A percentile compares a stretch with the other conserved stretches of the same genome.
These are phyloP conservation scores for Durusdinium trenchii DNA, from an alignment of 73 alveolate genomes.

Conservation along the genomic window DNA sequence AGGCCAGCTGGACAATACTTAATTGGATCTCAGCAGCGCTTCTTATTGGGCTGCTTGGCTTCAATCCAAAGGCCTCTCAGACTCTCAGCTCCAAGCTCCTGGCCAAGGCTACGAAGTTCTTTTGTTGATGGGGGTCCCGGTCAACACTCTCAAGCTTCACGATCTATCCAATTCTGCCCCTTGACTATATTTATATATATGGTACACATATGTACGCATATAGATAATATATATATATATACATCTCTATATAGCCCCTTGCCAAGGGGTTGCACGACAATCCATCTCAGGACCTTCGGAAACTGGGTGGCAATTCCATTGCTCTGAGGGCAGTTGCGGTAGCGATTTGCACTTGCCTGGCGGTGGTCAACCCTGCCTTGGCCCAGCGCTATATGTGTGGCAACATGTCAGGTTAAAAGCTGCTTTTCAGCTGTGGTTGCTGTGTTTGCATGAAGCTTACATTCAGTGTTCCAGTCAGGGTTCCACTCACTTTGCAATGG, in stretches of 20 bases:
- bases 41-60: not conserved
- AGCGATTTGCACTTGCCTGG: not conserved
- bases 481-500: not conserved
- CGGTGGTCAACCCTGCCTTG: not conserved
- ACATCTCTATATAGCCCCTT: not conserved
- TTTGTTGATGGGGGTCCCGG: not conserved
- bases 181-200: not conserved
- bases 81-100: not conserved
- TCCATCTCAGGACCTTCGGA: not conserved
- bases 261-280: not conserved
- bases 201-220: no score
- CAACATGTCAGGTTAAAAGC: not conserved
- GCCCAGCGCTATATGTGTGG: not conserved
- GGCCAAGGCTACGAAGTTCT: not conserved
- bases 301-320: not conserved
- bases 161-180: not conserved
- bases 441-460: not conserved
- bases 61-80: not conserved
- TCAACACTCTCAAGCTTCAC: not conserved
- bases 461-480: not conserved
- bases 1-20: not conserved
- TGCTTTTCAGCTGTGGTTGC: not conserved
- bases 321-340: not conserved
- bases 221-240: no score
- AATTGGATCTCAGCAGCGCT: not conserved